Evolutionary conservation across 345 rosid genomes (phyloP), one percentile per base, ranked within the genome.

Genomic region (Euphorbia pulcherrima): DNA sequence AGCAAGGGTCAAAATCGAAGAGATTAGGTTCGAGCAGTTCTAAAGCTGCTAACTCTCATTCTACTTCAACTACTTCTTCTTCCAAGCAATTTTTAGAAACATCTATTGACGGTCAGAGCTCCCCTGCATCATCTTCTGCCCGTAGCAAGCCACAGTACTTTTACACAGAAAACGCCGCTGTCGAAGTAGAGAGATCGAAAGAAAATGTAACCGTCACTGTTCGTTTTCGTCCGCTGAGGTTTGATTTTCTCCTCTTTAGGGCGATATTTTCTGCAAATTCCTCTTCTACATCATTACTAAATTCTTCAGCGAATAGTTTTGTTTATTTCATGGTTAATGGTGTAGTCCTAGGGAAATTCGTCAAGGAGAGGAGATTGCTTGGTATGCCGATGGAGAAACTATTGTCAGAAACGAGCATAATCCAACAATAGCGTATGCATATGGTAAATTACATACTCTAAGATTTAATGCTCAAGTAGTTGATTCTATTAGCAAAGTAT

Each of bases 301-400:
- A 17, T 52, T 16, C 6, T 27, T 65, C 68, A 66, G 63, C 62
- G 64, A 29, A 52, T 73, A 67, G 63, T 37, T 13, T 29, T 44
- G 16, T 67, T 76, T 14, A 75, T 62, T 44, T 47, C 53, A 33
- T 37, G 44, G 24, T 62, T 63, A 56, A 63, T 78, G 75, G 60
- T 40, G 60, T 72, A 94, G 97, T 80, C 97, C 96, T 24, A 84
- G 97, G 79, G 99, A 95, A 83, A 91, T 92, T 77, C 92, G 97
- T 54, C 93, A 78, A 71, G 97, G 99, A 6, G 99, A 95, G 81
- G 99, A 92, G 87, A 87, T 95, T 81, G 93, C 97, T n/a, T 95
- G 97, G 99, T 92, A 95, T 64, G 97, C 97, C 1, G 99, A 95
- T 71, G 99, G 99, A 64, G 97, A 95, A 83, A 95, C 97, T 44